phyloP scores from a whole-genome alignment of 176 grass and related monocot genomes.

The Canna indica region DNA sequence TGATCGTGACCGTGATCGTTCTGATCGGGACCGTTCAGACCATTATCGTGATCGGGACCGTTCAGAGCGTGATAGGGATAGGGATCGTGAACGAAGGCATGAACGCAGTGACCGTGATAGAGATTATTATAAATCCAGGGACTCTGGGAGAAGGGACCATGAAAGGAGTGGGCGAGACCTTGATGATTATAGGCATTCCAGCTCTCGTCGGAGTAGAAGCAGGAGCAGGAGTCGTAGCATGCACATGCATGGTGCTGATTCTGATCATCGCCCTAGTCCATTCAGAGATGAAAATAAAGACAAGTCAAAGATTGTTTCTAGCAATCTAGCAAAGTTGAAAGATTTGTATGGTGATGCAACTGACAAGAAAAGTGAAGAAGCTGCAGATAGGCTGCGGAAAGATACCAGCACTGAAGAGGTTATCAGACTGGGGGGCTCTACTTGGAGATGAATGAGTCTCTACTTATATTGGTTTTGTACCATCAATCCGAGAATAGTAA shows the following conservation, averaged over 20 bases:
- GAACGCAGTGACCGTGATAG: not conserved
- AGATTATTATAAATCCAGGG: not conserved
- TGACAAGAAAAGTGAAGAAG: constrained; percentile 30
- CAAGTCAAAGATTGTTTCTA: constrained; percentile 32
- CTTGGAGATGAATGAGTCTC: constrained; percentile 93
- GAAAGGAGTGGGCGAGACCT: constrained; percentile 33
- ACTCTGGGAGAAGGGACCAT: not conserved
- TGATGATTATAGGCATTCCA: constrained; percentile 31
- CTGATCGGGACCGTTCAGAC: constrained; percentile 23
- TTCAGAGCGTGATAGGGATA: constrained; percentile 27
- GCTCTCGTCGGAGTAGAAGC: constrained; percentile 26
- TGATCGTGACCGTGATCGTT: constrained; percentile 17
- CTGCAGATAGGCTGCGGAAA: constrained; percentile 32
- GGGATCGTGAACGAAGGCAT: not conserved
- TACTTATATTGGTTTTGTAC: constrained; percentile 13
- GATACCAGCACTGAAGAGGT: constrained; percentile 84
- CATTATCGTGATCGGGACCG: constrained; percentile 18
- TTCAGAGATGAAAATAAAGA: constrained; percentile 58
- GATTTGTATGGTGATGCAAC: constrained; percentile 77
- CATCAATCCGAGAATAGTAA: not conserved
- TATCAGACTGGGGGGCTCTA: constrained; percentile 71
- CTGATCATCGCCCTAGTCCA: constrained; percentile 30
- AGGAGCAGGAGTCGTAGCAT: constrained; percentile 19
- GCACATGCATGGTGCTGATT: constrained; percentile 4
- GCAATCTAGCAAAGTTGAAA: constrained; percentile 76